Evolutionary conservation across 1,284 basidiomycete genomes (phyloP).

Genomic region (Pisolithus thermaeus): DNA sequence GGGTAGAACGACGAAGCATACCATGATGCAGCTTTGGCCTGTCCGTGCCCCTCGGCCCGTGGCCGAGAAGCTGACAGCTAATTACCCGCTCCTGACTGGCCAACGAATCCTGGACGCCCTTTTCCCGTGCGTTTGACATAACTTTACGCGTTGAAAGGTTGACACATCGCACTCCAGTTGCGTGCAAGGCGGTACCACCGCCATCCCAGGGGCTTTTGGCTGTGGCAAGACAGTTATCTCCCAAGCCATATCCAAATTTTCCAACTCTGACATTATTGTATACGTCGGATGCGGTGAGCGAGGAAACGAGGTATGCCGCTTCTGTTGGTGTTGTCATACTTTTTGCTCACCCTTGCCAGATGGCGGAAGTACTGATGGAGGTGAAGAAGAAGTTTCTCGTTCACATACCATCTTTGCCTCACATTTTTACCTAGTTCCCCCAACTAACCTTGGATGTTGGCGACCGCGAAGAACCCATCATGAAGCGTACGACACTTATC

Average conservation of each 20-base stretch:
- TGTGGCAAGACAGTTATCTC: constrained; percentile 98
- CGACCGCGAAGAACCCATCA: constrained; percentile 97
- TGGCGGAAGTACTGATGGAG: constrained; percentile 98
- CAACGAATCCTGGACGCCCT: constrained; percentile 97
- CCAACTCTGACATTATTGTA: constrained; percentile 99
- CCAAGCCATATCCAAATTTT: constrained; percentile 97
- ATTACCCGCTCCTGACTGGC: constrained; percentile 91
- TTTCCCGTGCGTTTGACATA: constrained; percentile 70
- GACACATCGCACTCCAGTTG: constrained; percentile 44
- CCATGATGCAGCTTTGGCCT: constrained; percentile 98
- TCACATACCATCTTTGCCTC: constrained; percentile 5
- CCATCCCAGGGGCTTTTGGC: constrained; percentile 98
- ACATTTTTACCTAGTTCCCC: constrained; percentile 68
- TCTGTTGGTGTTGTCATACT: background rate
- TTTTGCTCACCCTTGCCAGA: constrained; percentile 42
- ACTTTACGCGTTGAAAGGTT: background rate
- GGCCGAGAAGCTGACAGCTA: constrained; percentile 89
- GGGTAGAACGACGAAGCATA: constrained; percentile 90
- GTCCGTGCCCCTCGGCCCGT: constrained; percentile 97
- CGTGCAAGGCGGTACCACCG: constrained; percentile 98
- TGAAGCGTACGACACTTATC: constrained; percentile 99
- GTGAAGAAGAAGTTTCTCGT: constrained; percentile 32
- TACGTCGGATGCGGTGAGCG: constrained; percentile 98
- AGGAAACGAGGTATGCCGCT: constrained; percentile 69
- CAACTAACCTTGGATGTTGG: constrained; percentile 87